Evolutionary conservation across 2,329 filamentous ascomycete genomes (phyloP), one percentile per base, ranked within the genome.

Genomic region (Penicillium brevicompactum): DNA sequence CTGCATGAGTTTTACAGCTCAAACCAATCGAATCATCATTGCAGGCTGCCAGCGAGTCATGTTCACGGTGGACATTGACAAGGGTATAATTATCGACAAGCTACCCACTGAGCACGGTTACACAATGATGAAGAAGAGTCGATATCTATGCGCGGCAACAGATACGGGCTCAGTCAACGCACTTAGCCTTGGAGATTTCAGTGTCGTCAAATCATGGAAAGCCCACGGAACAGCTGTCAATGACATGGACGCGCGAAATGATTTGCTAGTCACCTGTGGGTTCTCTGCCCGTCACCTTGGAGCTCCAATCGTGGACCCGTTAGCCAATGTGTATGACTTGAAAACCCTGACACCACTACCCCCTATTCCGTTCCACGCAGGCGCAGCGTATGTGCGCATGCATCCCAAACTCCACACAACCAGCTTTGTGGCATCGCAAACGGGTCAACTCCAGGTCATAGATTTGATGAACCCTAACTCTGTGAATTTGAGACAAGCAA

Each of bases 181-280:
- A 30, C 81, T 99, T 21, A 93, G 96, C 68, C 85, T 92, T 1
- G 80, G 85, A 51, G 90, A 83, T 53, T 90, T 96, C 67, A 83
- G 85, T 41, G 82, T 96, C 5, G 80, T 94, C 63, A 95, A 93
- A 71, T 86, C 85, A 10, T 99, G 94, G 90, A 91, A 91, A 70
- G 92, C 93, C 0, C 94, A 99, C 70, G 88, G 88, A 1, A 90
- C 91, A 8, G 85, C 87, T 49, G 90, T 99, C 70, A 96, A 91
- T 72, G 93, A 97, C 72, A 97, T 99, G 90, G 94, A 99, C 76
- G 91, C 92, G 8, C 90, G 94, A 69, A 91, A 94, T 68, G 93
- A 97, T 72, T 94, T 94, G 63, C 86, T 99, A 51, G 89, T 97
- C 21, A 97, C 94, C 4, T 99, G 94, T 72, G 94, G 94, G 34